These are phyloP conservation scores for Didymella pinodella DNA, from an alignment of 2,329 filamentous ascomycete genomes.

Conservation along the genomic window DNA sequence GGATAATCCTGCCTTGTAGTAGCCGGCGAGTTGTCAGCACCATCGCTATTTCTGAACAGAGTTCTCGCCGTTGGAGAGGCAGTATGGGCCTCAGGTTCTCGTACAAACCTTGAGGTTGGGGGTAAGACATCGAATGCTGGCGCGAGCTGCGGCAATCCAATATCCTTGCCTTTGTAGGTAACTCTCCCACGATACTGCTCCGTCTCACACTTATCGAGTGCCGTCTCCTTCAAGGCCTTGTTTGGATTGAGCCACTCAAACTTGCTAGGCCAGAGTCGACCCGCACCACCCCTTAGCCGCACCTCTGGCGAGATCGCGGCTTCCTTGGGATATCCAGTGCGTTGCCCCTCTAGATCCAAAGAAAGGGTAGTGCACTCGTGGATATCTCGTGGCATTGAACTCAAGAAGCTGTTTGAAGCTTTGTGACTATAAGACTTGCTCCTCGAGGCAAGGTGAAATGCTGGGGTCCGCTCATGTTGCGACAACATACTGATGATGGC, in stretches of 20 bases:
- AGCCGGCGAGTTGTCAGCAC: background rate
- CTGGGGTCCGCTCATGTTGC: background rate
- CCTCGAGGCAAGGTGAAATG: background rate
- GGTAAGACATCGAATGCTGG: background rate
- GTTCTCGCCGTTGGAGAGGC: background rate
- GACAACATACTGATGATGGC: background rate
- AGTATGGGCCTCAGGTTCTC: background rate
- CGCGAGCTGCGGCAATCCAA: conserved; percentile 4
- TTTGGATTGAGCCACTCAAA: background rate
- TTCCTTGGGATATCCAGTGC: background rate
- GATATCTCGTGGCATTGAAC: background rate
- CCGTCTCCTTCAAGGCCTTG: background rate
- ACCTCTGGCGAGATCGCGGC: background rate
- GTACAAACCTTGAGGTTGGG: background rate
- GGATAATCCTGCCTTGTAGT: background rate
- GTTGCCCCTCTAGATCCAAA: background rate
- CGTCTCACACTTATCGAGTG: background rate
- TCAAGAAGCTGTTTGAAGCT: background rate
- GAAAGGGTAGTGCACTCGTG: background rate
- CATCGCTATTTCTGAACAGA: background rate
- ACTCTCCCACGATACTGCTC: background rate
- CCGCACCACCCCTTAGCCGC: conserved; percentile 5
- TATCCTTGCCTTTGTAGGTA: conserved; percentile 3
- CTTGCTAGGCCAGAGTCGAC: background rate
- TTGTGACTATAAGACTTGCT: background rate